These are phyloP conservation scores for Fusarium denticulatum DNA, from an alignment of 2,329 filamentous ascomycete genomes.

Conservation along the genomic window DNA sequence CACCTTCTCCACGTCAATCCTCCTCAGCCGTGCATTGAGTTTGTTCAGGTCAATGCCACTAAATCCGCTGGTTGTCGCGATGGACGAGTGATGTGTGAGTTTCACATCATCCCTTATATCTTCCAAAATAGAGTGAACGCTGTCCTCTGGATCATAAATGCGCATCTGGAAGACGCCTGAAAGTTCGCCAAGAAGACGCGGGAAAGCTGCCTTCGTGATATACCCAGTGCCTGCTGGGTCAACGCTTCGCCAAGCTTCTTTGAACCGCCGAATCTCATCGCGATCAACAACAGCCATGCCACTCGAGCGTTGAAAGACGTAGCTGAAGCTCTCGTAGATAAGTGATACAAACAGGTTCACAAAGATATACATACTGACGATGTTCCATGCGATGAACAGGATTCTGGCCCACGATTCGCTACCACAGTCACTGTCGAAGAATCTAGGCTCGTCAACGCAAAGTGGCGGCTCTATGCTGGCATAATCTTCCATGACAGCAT, in stretches of 20 bases:
- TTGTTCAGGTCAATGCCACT: conserved; percentile 76
- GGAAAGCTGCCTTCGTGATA: conserved; percentile 90
- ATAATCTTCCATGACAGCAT: conserved; percentile 95
- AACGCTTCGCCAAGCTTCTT: conserved; percentile 96
- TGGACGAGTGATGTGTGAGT: conserved; percentile 63
- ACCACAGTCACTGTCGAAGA: conserved; percentile 92
- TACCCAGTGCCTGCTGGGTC: conserved; percentile 92
- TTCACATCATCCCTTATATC: conserved; percentile 73
- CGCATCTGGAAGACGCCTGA: conserved; percentile 98
- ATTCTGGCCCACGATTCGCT: conserved; percentile 87
- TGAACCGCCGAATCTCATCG: conserved; percentile 95
- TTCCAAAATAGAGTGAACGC: conserved; percentile 86
- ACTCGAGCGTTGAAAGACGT: conserved; percentile 96
- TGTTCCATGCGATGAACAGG: conserved; percentile 97
- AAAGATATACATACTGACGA: conserved; percentile 99
- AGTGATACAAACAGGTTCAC: conserved; percentile 98
- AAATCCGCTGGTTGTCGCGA: conserved; percentile 61
- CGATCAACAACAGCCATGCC: conserved; percentile 90
- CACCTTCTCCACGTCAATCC: conserved; percentile 80
- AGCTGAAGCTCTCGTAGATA: conserved; percentile 99
- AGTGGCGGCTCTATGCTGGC: conserved; percentile 81
- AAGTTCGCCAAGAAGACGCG: conserved; percentile 87
- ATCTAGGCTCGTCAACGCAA: conserved; percentile 77
- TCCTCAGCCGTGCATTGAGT: conserved; percentile 76
- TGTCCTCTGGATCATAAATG: conserved; percentile 91